These are phyloP conservation scores for Sordariomycetes sp. DNA, from an alignment of 2,329 filamentous ascomycete genomes.

Conservation along the genomic window DNA sequence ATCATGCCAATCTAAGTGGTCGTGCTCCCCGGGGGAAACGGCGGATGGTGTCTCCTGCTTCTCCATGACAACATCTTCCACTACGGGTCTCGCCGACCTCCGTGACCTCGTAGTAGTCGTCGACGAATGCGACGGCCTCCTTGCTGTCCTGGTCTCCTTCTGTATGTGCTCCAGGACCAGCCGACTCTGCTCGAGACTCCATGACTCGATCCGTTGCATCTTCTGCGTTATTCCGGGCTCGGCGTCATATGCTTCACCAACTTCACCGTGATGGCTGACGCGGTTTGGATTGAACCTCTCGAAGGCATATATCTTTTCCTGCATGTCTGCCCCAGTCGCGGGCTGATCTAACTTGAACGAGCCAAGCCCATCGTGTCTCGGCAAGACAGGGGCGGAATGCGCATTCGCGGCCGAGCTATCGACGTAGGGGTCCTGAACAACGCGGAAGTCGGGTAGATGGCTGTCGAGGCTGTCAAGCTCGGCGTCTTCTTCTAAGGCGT, in stretches of 20 bases:
- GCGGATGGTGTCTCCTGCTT: constrained; percentile 16
- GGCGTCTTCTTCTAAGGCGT: constrained; percentile 46
- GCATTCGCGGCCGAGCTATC: constrained; percentile 26
- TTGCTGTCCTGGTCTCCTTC: constrained; percentile 56
- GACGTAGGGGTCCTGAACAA: constrained; percentile 32
- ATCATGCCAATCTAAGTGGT: constrained; percentile 36
- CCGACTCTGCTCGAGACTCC: constrained; percentile 82
- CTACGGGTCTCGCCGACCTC: background rate
- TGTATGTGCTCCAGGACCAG: constrained; percentile 81
- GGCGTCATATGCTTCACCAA: constrained; percentile 35
- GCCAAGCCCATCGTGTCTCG: constrained; percentile 82
- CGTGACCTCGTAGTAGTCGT: constrained; percentile 11
- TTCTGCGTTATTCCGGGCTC: constrained; percentile 45
- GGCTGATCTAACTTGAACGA: constrained; percentile 59
- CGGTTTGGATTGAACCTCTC: constrained; percentile 70
- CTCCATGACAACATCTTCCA: constrained; percentile 1
- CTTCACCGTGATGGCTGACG: constrained; percentile 39
- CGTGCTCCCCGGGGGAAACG: constrained; percentile 5
- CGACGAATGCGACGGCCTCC: constrained; percentile 48
- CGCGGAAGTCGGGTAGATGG: constrained; percentile 77
- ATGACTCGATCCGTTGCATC: constrained; percentile 75
- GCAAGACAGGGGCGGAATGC: constrained; percentile 59
- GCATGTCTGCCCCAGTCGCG: constrained; percentile 41
- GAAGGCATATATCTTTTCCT: constrained; percentile 81
- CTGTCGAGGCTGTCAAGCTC: constrained; percentile 91